A percentile compares a stretch with the other conserved stretches of the same genome.
phyloP scores from a whole-genome alignment of 108 stramenopile genomes.

The Cylindrotheca closterium region DNA sequence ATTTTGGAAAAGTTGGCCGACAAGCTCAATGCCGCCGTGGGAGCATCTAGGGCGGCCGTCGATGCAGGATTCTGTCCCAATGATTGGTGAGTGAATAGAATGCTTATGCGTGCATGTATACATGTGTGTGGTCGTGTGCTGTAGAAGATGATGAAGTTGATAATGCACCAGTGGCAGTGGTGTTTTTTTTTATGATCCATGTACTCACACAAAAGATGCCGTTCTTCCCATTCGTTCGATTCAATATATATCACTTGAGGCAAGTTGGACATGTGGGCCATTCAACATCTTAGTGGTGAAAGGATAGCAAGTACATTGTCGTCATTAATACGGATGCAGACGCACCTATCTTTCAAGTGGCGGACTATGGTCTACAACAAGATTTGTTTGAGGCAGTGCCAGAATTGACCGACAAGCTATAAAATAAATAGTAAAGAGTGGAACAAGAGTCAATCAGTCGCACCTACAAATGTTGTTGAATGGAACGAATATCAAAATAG shows the following conservation, averaged over 20 bases:
- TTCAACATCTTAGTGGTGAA: conserved; percentile 99
- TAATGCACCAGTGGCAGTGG: too few species aligned
- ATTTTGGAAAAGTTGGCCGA: conserved; percentile 94
- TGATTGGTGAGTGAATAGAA: too few species aligned
- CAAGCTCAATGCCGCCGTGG: conserved; percentile 91
- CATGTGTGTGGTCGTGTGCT: too few species aligned
- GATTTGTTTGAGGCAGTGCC: conserved; percentile 98
- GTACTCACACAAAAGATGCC: too few species aligned
- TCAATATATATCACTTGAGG: too few species aligned
- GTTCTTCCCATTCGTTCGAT: too few species aligned
- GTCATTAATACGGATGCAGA: conserved; percentile 99
- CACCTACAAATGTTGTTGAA: not conserved
- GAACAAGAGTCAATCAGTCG: not conserved
- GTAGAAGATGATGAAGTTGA: too few species aligned
- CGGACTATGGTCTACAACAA: conserved; percentile 95
- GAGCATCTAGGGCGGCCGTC: conserved; percentile 94
- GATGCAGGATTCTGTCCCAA: conserved; percentile 98
- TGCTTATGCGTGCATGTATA: too few species aligned
- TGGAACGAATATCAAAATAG: too few species aligned
- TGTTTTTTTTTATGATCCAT: too few species aligned
- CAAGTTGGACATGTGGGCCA: conserved; percentile 99
- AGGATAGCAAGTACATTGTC: conserved; percentile 98
- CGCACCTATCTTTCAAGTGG: conserved; percentile 98
- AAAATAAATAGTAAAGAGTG: conserved; percentile 9
- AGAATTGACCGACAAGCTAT: conserved; percentile 91